Conservation (phyloP, 75 land plant genomes). For the Selaginella moellendorffii region DNA sequence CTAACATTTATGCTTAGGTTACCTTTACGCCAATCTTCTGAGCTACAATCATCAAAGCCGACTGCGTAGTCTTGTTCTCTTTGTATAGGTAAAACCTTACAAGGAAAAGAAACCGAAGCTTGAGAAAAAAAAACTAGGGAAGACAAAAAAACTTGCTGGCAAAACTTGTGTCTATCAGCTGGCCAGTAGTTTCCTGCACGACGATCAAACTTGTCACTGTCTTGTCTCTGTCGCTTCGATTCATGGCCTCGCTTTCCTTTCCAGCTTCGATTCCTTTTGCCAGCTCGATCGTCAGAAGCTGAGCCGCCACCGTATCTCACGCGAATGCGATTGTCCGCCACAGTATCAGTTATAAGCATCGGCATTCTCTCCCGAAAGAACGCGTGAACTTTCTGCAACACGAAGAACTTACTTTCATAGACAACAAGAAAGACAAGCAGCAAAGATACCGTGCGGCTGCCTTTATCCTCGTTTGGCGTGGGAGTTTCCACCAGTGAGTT, state of each 20-base stretch:
- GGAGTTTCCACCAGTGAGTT: no score
- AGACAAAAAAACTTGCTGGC: background rate
- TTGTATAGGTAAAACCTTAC: conserved; percentile 77
- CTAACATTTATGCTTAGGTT: background rate
- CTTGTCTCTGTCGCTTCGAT: no score
- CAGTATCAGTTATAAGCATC: conserved; percentile 72
- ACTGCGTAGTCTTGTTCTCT: conserved; percentile 94
- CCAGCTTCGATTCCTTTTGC: background rate
- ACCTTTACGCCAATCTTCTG: conserved; percentile 94
- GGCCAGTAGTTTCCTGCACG: no score
- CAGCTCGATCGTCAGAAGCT: conserved; percentile 3
- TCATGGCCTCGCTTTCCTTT: conserved; percentile 13
- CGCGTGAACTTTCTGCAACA: no score
- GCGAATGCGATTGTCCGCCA: conserved; percentile 70
- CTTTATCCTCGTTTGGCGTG: no score
- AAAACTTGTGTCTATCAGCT: no score
- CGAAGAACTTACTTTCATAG: no score
- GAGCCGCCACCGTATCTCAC: conserved; percentile 27
- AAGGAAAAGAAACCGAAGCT: background rate
- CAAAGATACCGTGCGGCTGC: no score
- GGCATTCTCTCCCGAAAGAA: conserved; percentile 61
- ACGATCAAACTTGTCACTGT: no score
- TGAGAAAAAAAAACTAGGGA: background rate
- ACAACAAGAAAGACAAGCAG: no score
- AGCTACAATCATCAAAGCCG: conserved; percentile 61